These are phyloP conservation scores for Suillus subalutaceus DNA, from an alignment of 768 basidiomycete species.

Conservation along the genomic window DNA sequence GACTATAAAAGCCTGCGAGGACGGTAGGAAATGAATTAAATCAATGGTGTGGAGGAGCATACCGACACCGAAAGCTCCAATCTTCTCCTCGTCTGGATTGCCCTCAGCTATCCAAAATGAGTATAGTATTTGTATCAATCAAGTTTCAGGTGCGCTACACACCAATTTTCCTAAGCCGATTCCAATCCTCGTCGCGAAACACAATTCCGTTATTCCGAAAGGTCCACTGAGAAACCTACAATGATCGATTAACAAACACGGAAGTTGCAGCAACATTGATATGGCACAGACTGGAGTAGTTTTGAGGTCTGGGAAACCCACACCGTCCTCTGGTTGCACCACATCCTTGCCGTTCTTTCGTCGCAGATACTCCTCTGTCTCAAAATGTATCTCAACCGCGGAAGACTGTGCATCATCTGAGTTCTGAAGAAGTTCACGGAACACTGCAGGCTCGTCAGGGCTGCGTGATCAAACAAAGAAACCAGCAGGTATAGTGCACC, in stretches of 20 bases:
- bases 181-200: slow-evolving; percentile 90
- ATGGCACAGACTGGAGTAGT: slow-evolving; percentile 46
- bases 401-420: slow-evolving; percentile 88
- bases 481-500: slow-evolving; percentile 35
- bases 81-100: slow-evolving; percentile 93
- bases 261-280: background rate
- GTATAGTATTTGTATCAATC: background rate
- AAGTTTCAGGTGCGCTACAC: slow-evolving; percentile 15
- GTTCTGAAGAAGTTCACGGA: slow-evolving; percentile 91
- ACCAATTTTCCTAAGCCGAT: slow-evolving; percentile 87
- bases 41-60: slow-evolving; percentile 19
- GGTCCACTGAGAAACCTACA: slow-evolving; percentile 76
- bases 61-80: slow-evolving; percentile 95
- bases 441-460: slow-evolving; percentile 40
- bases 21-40: background rate
- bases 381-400: slow-evolving; percentile 78
- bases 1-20: slow-evolving; percentile 66
- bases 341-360: slow-evolving; percentile 22
- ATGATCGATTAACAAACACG: background rate
- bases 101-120: slow-evolving; percentile 65
- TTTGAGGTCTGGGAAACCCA: slow-evolving; percentile 63
- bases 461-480: slow-evolving; percentile 5
- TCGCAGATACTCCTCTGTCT: slow-evolving; percentile 57
- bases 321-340: slow-evolving; percentile 17
- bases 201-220: slow-evolving; percentile 87